phyloP scores from a whole-genome alignment of 2,329 filamentous ascomycete genomes.

The Trichocomaceae sp. region DNA sequence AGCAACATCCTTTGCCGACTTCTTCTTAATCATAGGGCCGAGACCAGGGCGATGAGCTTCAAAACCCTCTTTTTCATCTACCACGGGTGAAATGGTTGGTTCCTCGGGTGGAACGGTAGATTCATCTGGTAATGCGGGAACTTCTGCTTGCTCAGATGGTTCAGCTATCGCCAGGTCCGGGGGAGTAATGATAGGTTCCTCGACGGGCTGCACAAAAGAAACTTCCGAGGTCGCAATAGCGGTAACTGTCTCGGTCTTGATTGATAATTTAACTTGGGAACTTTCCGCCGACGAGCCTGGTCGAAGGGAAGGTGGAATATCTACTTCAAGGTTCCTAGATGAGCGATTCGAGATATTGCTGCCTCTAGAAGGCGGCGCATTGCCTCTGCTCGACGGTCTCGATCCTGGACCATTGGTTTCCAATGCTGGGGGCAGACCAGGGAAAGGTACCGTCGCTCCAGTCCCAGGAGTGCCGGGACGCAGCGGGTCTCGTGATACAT shows the following conservation, averaged over 20 bases:
- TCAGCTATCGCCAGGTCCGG: background rate
- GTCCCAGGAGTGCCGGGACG: slow-evolving; percentile 27
- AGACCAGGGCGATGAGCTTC: slow-evolving; percentile 64
- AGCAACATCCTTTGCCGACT: slow-evolving; percentile 65
- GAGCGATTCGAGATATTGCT: slow-evolving; percentile 21
- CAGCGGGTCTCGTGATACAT: slow-evolving; percentile 21
- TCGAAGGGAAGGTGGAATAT: slow-evolving; percentile 20
- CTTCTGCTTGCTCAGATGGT: slow-evolving; percentile 19
- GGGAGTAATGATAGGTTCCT: background rate
- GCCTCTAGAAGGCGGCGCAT: slow-evolving; percentile 24
- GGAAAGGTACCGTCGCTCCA: slow-evolving; percentile 9
- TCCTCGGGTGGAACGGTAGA: background rate
- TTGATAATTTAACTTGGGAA: slow-evolving; percentile 3
- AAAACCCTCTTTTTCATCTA: slow-evolving; percentile 7
- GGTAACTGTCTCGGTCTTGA: slow-evolving; percentile 8
- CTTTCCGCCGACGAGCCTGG: slow-evolving; percentile 17
- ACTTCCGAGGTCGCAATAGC: background rate
- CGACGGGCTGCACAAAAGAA: background rate
- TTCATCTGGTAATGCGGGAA: slow-evolving; percentile 9
- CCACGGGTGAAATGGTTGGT: background rate
- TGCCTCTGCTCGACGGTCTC: slow-evolving; percentile 18
- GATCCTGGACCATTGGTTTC: slow-evolving; percentile 28
- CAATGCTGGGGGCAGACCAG: slow-evolving; percentile 22
- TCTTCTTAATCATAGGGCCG: slow-evolving; percentile 84
- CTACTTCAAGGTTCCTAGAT: slow-evolving; percentile 15